Evolutionary conservation across 2,329 filamentous ascomycete species (phyloP), one percentile per base, ranked within the genome.

Genomic region (Diaporthe nobilis): DNA sequence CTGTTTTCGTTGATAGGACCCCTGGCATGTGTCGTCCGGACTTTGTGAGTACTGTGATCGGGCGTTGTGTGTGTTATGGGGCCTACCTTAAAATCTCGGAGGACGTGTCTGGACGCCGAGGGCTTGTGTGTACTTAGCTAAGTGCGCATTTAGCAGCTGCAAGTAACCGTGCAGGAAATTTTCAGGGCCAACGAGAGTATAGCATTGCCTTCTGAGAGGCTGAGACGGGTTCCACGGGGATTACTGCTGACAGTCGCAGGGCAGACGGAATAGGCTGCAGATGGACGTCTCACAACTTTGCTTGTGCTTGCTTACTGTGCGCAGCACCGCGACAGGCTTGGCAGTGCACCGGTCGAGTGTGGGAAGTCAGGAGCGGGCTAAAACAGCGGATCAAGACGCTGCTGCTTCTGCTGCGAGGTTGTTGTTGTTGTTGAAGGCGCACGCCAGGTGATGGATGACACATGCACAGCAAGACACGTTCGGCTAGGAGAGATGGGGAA

Each of bases 231-330:
- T 51, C 61, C 61, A 67, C 34, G 44, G 63, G 28, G 20, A n/a
- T 25, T 63, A 34, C 44, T 68, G 63, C 63, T 68, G 63, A 68
- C 63, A 15, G 25, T 15, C n/a, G 22, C 39, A 42, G 13, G 20
- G n/a, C 37, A 63, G 13, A 63, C n/a, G 58, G 13, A 44, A 31
- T 8, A 25, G 20, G 28, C n/a, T 25, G 63, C 63, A 68, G 44
- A 2, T 68, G 63, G 63, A 53, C 63, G 47, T 68, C 44, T 53
- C 44, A 68, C 63, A 37, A 67, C 28, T 37, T 51, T 68, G 13
- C 31, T 37, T 51, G 63, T 68, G 63, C 44, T 68, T 68, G 63
- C 63, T 68, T 68, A 68, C 63, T 68, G 63, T 68, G 31, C 63
- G 31, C 47, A 68, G 22, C 31, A n/a, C 28, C 39, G 42, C 22